Percentiles rank a stretch among this genome's conserved stretches.
Evolutionary conservation across 768 basidiomycete genomes (phyloP).

Genomic region (Rhizopogon vinicolor): DNA sequence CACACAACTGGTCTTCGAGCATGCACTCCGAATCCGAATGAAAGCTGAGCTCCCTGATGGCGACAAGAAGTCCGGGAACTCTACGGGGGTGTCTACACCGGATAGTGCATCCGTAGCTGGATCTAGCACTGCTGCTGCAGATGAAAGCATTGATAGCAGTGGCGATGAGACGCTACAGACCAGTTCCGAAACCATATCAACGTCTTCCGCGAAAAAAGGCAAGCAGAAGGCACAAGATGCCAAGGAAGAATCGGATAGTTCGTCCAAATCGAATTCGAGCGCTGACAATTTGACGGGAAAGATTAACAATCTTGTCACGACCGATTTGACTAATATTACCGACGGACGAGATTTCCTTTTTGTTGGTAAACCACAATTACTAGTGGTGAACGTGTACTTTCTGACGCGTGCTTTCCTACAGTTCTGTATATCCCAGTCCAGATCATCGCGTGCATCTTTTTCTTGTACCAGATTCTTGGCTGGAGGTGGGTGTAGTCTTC

Average conservation of each 20-base stretch:
- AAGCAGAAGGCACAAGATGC: constrained; percentile 3
- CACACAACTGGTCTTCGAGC: constrained; percentile 51
- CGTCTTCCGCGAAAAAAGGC: not conserved
- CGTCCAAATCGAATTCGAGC: constrained; percentile 9
- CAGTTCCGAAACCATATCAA: not conserved
- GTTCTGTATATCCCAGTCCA: constrained; percentile 9
- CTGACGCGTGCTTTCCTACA: not conserved
- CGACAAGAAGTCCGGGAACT: not conserved
- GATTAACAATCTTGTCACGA: constrained; percentile 73
- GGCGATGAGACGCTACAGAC: constrained; percentile 1
- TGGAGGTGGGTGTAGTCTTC: constrained; percentile 25
- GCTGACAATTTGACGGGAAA: constrained; percentile 59
- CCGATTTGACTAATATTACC: constrained; percentile 20
- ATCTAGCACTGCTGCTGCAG: constrained; percentile 7
- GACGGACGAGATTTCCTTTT: constrained; percentile 16
- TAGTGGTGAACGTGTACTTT: not conserved
- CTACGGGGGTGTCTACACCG: constrained; percentile 3
- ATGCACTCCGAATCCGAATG: constrained; percentile 54
- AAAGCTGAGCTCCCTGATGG: constrained; percentile 12
- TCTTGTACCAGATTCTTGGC: constrained; percentile 44
- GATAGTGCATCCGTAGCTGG: constrained; percentile 9
- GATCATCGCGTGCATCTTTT: constrained; percentile 29
- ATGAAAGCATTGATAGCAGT: constrained; percentile 3
- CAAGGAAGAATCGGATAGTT: not conserved
- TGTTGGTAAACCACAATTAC: not conserved